phyloP scores from a whole-genome alignment of 2,329 filamentous ascomycete species.

The Paecilomyces fulvus region DNA sequence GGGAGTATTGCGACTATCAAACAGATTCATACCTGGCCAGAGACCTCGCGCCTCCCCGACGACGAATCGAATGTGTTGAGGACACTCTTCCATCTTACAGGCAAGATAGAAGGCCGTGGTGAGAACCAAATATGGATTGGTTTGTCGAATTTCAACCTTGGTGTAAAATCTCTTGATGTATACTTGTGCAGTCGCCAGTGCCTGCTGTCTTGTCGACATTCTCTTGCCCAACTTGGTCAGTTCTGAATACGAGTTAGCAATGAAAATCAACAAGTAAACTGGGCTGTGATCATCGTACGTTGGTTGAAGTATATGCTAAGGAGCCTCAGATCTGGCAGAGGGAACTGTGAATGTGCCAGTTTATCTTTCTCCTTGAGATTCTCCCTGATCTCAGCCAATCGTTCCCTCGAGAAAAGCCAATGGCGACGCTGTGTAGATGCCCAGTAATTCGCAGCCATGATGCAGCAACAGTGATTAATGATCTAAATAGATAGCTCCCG shows the following conservation, averaged over 20 bases:
- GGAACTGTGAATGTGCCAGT: conserved; percentile 66
- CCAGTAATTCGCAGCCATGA: conserved; percentile 95
- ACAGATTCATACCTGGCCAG: conserved; percentile 56
- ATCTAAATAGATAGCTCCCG: neutral
- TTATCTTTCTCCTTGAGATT: conserved; percentile 70
- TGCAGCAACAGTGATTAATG: neutral
- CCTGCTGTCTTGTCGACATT: conserved; percentile 78
- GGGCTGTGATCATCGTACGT: conserved; percentile 46
- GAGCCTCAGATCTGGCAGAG: conserved; percentile 71
- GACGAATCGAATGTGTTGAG: conserved; percentile 89
- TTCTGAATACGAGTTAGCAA: conserved; percentile 43
- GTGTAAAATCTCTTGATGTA: conserved; percentile 93
- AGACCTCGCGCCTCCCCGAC: conserved; percentile 76
- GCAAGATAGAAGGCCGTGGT: conserved; percentile 92
- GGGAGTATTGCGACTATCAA: conserved; percentile 1
- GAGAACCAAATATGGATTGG: conserved; percentile 86
- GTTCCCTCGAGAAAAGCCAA: conserved; percentile 83
- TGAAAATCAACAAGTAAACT: neutral
- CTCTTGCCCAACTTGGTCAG: conserved; percentile 76
- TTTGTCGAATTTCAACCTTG: conserved; percentile 81
- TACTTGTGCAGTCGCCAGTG: conserved; percentile 85
- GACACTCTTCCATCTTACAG: conserved; percentile 96
- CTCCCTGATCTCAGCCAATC: conserved; percentile 66
- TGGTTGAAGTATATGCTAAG: conserved; percentile 89
- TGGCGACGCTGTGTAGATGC: conserved; percentile 81